phyloP scores from a whole-genome alignment of 2,329 filamentous ascomycete species.

The Cadophora gregata region DNA sequence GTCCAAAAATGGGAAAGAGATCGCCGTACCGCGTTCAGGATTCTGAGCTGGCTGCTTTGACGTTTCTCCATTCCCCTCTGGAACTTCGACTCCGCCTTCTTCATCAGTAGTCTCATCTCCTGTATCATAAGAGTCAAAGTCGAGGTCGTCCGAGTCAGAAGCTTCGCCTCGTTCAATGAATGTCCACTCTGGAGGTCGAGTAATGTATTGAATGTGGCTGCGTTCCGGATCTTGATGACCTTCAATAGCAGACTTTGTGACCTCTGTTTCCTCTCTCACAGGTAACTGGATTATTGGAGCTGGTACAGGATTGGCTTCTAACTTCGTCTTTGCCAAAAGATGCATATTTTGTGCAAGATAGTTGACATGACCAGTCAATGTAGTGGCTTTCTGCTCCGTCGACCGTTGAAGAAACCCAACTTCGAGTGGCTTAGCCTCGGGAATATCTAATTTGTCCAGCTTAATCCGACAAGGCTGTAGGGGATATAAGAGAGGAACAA shows the following conservation, averaged over 20 bases:
- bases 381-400: slow-evolving; percentile 61
- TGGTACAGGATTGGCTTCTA: slow-evolving; percentile 36
- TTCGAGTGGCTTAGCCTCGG: slow-evolving; percentile 68
- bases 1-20: slow-evolving; percentile 80
- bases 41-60: slow-evolving; percentile 31
- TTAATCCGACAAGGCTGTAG: slow-evolving; percentile 70
- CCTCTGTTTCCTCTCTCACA: slow-evolving; percentile 16
- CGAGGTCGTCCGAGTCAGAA: slow-evolving; percentile 52
- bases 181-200: slow-evolving; percentile 78
- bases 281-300: slow-evolving; percentile 12
- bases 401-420: slow-evolving; percentile 67
- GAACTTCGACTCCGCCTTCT: slow-evolving; percentile 51
- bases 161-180: slow-evolving; percentile 50
- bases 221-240: slow-evolving; percentile 50
- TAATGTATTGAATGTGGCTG: slow-evolving; percentile 73
- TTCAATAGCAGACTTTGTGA: slow-evolving; percentile 33
- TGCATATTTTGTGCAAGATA: slow-evolving; percentile 76
- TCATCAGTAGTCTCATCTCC: slow-evolving; percentile 43
- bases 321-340: slow-evolving; percentile 63
- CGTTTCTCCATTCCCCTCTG: slow-evolving; percentile 44
- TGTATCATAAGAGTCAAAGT: slow-evolving; percentile 50
- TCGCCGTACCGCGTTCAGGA: slow-evolving; percentile 72
- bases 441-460: slow-evolving; percentile 65
- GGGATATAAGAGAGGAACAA: slow-evolving; percentile 75
- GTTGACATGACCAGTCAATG: slow-evolving; percentile 76